Evolutionary conservation across 441 rosid species (phyloP), one percentile per base, ranked within the genome.

Genomic region (Biscutella laevigata): DNA sequence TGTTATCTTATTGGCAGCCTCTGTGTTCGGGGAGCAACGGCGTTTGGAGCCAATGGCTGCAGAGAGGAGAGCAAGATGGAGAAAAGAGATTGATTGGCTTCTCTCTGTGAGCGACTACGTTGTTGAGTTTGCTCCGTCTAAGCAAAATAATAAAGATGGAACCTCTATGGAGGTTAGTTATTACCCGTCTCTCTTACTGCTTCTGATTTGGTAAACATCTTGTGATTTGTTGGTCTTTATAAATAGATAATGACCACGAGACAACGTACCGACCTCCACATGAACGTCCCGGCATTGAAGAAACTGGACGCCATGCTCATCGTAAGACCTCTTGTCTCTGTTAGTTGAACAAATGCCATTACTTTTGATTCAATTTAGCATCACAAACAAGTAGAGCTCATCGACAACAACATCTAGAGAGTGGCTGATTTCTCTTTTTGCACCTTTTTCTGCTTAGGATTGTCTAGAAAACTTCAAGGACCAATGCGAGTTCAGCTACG

Each of bases 271-370:
- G 97, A 94, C 74, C 88, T 94, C 59, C 95, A 60, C 53, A 77
- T 86, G 95, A 86, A 84, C 74, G 84, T 94, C 38, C 97, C 99
- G 0, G 96, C 97, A n/a, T 60, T 94, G 57, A 74, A 79, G 47
- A 89, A 82, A 64, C 88, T 94, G 7, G 99, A 94, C 38, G 74
- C 87, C 15, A 86, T 89, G 95, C 94, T 94, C 33, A 57, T 79
- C 17, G 99, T 94, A 74, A 81, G 90, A 48, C 42, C 29, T 34
- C 38, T 29, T 17, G 20, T 17, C 20, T 17, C 0, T 33, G 17
- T 32, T n/a, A n/a, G 26, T 25, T 39, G 6, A 37, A 3, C 39
- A n/a, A 42, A 25, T 28, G 30, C 20, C 11, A 36, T 25, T 33
- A 5, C 5, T 57, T 26, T 0, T 17, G 14, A 24, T 21, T 8